Evolutionary conservation across 495 filamentous ascomycete species (phyloP).

Genomic region (Glarea lozoyensis): DNA sequence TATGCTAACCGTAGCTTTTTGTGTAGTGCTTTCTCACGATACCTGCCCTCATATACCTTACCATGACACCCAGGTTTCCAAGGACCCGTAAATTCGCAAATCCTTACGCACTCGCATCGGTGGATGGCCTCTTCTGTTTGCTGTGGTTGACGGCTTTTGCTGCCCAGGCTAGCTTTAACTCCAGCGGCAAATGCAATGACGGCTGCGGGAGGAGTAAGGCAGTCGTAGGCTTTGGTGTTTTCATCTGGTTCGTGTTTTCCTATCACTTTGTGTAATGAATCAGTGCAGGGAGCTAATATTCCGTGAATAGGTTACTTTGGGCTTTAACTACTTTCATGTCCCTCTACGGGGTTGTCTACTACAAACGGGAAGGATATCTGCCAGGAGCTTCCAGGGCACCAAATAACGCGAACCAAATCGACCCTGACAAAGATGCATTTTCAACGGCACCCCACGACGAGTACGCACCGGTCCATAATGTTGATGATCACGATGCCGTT

Average conservation of each 20-base stretch:
- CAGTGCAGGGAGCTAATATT: slow-evolving; percentile 9
- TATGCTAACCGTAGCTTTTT: slow-evolving; percentile 6
- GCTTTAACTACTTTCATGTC: slow-evolving; percentile 62
- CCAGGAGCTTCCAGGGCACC: slow-evolving; percentile 54
- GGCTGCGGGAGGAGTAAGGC: slow-evolving; percentile 68
- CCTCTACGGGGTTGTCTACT: slow-evolving; percentile 69
- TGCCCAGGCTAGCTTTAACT: slow-evolving; percentile 59
- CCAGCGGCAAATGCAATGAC: slow-evolving; percentile 36
- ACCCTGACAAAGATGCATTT: slow-evolving; percentile 50
- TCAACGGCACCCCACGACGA: slow-evolving; percentile 43
- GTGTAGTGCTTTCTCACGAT: slow-evolving; percentile 75
- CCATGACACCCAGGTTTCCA: slow-evolving; percentile 76
- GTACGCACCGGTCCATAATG: slow-evolving; percentile 27
- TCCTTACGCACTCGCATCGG: slow-evolving; percentile 67
- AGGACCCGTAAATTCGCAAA: slow-evolving; percentile 71
- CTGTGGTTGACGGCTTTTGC: slow-evolving; percentile 84
- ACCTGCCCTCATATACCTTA: slow-evolving; percentile 74
- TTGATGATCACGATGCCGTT: slow-evolving; percentile 16
- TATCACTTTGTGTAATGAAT: background rate
- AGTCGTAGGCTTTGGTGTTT: slow-evolving; percentile 66
- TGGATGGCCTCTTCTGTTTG: slow-evolving; percentile 66
- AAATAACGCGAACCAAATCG: slow-evolving; percentile 40
- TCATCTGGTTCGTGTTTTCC: slow-evolving; percentile 60
- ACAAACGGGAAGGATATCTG: slow-evolving; percentile 64
- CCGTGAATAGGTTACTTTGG: slow-evolving; percentile 58